Evolutionary conservation across 805 yeast genomes (phyloP).

Genomic region (Sungouiozyma intestinalis): DNA sequence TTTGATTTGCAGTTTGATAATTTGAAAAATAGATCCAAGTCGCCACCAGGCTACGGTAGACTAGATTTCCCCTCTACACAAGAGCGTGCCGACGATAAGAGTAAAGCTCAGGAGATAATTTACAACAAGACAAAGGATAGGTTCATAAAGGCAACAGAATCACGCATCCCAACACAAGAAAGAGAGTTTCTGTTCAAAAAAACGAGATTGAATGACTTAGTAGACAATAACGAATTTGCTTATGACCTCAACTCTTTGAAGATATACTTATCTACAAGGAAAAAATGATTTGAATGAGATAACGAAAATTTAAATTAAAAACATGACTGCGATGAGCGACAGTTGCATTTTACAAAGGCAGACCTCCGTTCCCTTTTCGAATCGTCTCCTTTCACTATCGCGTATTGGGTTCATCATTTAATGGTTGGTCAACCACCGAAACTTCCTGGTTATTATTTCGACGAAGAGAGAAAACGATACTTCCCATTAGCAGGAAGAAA

Average conservation of each 20-base stretch:
- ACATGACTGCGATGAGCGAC: background rate
- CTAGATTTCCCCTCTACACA: slow-evolving; percentile 53
- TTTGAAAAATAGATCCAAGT: slow-evolving; percentile 29
- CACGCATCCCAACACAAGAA: slow-evolving; percentile 20
- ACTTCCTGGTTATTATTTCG: slow-evolving; percentile 24
- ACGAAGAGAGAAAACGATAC: slow-evolving; percentile 17
- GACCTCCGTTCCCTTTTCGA: too few species aligned
- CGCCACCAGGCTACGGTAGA: slow-evolving; percentile 52
- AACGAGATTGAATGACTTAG: slow-evolving; percentile 30
- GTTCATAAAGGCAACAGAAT: slow-evolving; percentile 34
- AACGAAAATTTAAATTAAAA: background rate
- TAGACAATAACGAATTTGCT: slow-evolving; percentile 23
- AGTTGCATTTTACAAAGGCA: too few species aligned
- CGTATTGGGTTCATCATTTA: background rate
- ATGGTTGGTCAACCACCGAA: too few species aligned
- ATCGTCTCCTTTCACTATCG: too few species aligned
- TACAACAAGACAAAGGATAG: slow-evolving; percentile 35
- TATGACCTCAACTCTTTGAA: slow-evolving; percentile 23
- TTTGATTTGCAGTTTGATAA: slow-evolving; percentile 19
- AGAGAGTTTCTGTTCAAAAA: slow-evolving; percentile 39
- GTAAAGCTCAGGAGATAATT: slow-evolving; percentile 27
- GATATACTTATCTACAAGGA: slow-evolving; percentile 13
- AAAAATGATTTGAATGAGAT: background rate
- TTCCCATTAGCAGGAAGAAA: slow-evolving; percentile 10
- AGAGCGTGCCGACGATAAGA: slow-evolving; percentile 33